Percentiles rank a stretch among this genome's conserved stretches.
Evolutionary conservation across 495 filamentous ascomycete species (phyloP).

Genomic region (Cercophora samala): DNA sequence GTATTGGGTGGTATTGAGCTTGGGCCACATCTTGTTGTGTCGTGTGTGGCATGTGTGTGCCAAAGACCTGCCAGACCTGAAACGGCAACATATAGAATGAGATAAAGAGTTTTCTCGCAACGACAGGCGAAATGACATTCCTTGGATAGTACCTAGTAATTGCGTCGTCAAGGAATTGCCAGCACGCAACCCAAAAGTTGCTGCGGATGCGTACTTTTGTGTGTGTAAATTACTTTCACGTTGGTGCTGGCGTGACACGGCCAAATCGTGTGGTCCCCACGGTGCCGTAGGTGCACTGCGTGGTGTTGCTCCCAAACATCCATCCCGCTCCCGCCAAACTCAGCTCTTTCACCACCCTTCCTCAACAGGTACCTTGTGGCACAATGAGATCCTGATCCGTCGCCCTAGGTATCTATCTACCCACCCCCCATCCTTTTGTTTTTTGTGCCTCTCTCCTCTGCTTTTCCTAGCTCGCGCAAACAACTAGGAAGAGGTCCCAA

Average conservation of each 20-base stretch:
- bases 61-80: not conserved
- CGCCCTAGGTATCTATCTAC: not conserved
- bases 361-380: not conserved
- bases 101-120: not conserved
- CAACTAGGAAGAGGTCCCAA: not conserved
- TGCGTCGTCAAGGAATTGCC: not conserved
- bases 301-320: not conserved
- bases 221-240: not conserved
- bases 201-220: not conserved
- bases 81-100: not conserved
- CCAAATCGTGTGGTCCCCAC: not conserved
- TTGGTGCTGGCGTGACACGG: not conserved
- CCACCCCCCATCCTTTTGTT: not conserved
- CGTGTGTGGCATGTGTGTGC: not conserved
- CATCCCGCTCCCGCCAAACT: not conserved
- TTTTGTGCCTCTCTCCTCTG: not conserved
- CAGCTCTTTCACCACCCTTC: not conserved
- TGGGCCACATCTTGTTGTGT: not conserved
- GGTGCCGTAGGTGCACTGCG: not conserved
- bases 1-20: not conserved
- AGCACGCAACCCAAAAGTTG: not conserved
- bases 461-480: not conserved
- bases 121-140: not conserved
- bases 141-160: not conserved
- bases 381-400: not conserved